A percentile compares a stretch with the other conserved stretches of the same genome.
Evolutionary conservation across 2,329 filamentous ascomycete genomes (phyloP).

Genomic region (Volutella citrinella): DNA sequence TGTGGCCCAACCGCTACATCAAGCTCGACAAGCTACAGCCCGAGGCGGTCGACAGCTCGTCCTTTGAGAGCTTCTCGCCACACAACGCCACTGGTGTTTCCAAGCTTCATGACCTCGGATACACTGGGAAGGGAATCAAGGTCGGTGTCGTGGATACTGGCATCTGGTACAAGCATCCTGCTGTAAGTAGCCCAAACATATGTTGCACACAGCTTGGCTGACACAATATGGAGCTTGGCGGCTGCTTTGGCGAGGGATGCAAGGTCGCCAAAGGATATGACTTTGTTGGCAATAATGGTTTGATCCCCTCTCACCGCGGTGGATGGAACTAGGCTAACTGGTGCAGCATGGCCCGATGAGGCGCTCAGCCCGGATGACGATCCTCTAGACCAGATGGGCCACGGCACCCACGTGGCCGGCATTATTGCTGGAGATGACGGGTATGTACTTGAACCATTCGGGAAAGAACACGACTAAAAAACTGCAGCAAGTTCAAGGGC

Average conservation of each 20-base stretch:
- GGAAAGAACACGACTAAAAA: no score
- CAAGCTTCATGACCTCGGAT: slow-evolving; percentile 45
- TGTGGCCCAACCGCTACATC: no score
- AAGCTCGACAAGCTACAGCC: no score
- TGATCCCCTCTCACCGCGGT: no score
- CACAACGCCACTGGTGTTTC: slow-evolving; percentile 57
- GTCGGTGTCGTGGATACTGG: slow-evolving; percentile 54
- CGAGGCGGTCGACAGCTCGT: no score
- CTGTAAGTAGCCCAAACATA: no score
- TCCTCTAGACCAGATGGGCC: slow-evolving; percentile 8
- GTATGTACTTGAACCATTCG: no score
- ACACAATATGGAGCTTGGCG: no score
- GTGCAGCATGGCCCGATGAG: no score
- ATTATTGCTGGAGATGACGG: slow-evolving; percentile 31
- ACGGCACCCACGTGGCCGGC: slow-evolving; percentile 30
- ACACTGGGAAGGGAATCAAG: slow-evolving; percentile 50
- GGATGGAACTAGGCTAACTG: no score
- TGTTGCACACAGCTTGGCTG: no score
- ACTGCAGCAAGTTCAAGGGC: slow-evolving; percentile 12
- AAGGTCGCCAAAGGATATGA: slow-evolving; percentile 57
- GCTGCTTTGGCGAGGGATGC: slow-evolving; percentile 59
- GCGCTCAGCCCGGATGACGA: neutral
- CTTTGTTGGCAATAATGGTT: slow-evolving; percentile 60
- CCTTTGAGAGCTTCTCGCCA: slow-evolving; percentile 46
- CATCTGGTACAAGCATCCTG: slow-evolving; percentile 61